phyloP scores from a whole-genome alignment of 257 asterid species.

The Solanum boliviense region DNA sequence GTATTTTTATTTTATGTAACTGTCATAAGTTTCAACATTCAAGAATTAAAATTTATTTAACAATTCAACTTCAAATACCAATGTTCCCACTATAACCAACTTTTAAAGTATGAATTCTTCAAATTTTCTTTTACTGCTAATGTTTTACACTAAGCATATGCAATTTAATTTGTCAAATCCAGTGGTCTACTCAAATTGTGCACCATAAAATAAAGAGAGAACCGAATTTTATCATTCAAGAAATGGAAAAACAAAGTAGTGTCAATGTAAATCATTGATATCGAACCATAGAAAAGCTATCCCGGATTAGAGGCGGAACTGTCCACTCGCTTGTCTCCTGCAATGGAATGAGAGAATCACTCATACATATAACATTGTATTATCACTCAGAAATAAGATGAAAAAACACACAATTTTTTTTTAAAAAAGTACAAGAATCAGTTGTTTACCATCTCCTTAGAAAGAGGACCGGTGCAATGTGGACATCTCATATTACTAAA shows the following conservation, averaged over 20 bases:
- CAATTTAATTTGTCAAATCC: background rate
- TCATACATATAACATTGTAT: background rate
- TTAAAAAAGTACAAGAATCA: background rate
- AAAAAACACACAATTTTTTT: background rate
- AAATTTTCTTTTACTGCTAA: background rate
- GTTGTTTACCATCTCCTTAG: constrained; percentile 52
- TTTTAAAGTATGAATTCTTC: background rate
- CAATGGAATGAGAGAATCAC: background rate
- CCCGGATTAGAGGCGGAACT: constrained; percentile 67
- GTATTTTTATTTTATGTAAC: background rate
- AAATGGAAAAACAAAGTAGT: background rate
- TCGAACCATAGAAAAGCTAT: constrained; percentile 82
- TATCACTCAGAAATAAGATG: background rate
- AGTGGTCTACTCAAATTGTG: background rate
- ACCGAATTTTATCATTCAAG: background rate
- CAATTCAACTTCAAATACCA: background rate
- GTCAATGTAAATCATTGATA: background rate
- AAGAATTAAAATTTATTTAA: background rate
- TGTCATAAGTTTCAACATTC: background rate
- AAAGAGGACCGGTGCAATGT: constrained; percentile 81
- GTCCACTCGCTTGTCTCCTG: constrained; percentile 90
- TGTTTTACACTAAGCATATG: background rate
- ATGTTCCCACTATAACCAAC: background rate
- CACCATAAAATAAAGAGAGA: background rate
- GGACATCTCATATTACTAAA: constrained; percentile 30